Evolutionary conservation across 2,329 filamentous ascomycete genomes (phyloP).

Genomic region (Hypomyces perniciosus): DNA sequence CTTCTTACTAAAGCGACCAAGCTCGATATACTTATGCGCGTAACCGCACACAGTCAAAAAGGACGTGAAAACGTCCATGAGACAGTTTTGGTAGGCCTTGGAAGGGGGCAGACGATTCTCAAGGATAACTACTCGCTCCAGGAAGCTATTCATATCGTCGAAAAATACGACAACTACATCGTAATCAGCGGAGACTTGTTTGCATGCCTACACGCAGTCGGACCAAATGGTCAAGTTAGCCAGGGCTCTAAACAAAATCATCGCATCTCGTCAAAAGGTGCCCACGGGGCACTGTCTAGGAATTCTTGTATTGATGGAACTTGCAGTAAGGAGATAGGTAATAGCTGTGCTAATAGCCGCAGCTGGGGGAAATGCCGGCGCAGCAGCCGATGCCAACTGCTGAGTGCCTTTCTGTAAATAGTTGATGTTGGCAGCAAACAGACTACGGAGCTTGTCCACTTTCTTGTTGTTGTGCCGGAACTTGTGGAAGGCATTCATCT

Average conservation of each 20-base stretch:
- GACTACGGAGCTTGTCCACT: conserved; percentile 24
- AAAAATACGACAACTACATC: conserved; percentile 35
- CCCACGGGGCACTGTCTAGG: not conserved
- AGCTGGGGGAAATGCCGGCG: conserved; percentile 26
- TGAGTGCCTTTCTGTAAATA: conserved; percentile 24
- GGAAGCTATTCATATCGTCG: conserved; percentile 31
- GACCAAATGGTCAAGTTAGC: not conserved
- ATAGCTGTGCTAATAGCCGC: conserved; percentile 29
- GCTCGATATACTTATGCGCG: conserved; percentile 29
- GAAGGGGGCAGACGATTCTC: conserved; percentile 26
- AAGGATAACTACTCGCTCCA: conserved; percentile 28
- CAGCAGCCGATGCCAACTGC: conserved; percentile 25
- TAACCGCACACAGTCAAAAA: conserved; percentile 28
- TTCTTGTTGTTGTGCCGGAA: conserved; percentile 30
- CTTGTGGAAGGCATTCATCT: conserved; percentile 28
- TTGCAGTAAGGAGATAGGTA: conserved; percentile 26
- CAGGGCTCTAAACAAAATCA: not conserved
- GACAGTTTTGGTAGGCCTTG: conserved; percentile 26
- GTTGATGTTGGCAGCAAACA: conserved; percentile 26
- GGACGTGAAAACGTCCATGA: conserved; percentile 33
- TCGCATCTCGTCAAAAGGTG: no score
- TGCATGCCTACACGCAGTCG: conserved; percentile 17
- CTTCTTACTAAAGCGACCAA: conserved; percentile 26
- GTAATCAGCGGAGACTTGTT: conserved; percentile 30
- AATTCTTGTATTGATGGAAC: not conserved